Conservation (phyloP, 495 filamentous ascomycete species). For the Terfezia claveryi region DNA sequence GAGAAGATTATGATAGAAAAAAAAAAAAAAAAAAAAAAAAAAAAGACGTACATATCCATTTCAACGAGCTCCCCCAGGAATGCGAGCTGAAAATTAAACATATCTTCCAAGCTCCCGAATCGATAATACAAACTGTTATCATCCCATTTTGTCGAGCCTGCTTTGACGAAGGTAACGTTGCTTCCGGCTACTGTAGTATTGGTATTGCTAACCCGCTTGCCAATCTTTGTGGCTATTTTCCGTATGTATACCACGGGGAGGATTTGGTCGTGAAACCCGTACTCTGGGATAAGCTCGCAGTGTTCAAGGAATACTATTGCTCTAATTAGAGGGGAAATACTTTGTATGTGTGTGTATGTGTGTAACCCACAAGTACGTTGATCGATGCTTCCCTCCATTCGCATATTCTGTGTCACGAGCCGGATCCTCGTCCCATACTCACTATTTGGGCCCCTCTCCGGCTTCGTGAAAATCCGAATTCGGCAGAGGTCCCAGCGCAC, state of each 20-base stretch:
- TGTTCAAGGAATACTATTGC: slow-evolving; percentile 5
- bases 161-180: too few species aligned
- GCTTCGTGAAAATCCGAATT: slow-evolving; percentile 8
- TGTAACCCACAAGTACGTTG: neutral
- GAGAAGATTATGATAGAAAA: neutral
- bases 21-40: too few species aligned
- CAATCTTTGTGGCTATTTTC: neutral
- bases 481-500: slow-evolving; percentile 10
- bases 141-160: neutral
- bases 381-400: slow-evolving; percentile 9
- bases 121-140: slow-evolving; percentile 7
- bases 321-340: too few species aligned
- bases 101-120: slow-evolving; percentile 8
- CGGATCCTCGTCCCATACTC: slow-evolving; percentile 3
- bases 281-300: slow-evolving; percentile 11
- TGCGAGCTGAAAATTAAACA: slow-evolving; percentile 14
- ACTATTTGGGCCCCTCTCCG: neutral
- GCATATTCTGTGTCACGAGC: slow-evolving; percentile 9
- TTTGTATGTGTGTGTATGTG: neutral
- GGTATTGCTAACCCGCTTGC: too few species aligned
- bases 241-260: slow-evolving; percentile 12
- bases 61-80: slow-evolving; percentile 13
- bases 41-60: slow-evolving; percentile 6
- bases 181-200: too few species aligned
- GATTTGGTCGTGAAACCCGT: slow-evolving; percentile 9